Evolutionary conservation across 306 rosid species (phyloP).

Genomic region (Glycyrrhiza uralensis): DNA sequence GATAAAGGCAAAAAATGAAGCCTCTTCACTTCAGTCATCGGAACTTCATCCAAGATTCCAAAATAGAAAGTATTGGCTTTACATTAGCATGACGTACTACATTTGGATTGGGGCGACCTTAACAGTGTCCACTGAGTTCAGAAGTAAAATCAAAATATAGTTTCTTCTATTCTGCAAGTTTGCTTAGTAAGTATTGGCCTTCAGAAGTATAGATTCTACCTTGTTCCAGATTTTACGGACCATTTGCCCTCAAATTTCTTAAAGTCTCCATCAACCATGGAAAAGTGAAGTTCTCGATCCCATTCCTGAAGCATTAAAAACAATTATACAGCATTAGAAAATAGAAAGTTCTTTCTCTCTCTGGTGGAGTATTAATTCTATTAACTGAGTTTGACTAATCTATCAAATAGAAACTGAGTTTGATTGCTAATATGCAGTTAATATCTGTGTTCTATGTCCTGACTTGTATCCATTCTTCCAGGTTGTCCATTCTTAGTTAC

Average conservation of each 20-base stretch:
- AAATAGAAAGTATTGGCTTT: not conserved
- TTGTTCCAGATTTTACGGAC: slow-evolving; percentile 72
- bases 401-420: too few species aligned
- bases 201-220: slow-evolving; percentile 43
- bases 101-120: not conserved
- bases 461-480: not conserved
- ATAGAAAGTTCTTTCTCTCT: slow-evolving; percentile 1
- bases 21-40: not conserved
- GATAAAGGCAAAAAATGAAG: slow-evolving; percentile 2
- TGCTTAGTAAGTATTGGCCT: slow-evolving; percentile 2
- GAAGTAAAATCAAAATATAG: slow-evolving; percentile 12
- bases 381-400: not conserved
- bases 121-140: not conserved
- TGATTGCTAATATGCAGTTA: too few species aligned
- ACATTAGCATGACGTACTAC: not conserved
- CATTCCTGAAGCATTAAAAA: slow-evolving; percentile 49
- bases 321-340: not conserved
- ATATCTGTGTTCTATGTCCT: not conserved
- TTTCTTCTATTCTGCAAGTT: not conserved
- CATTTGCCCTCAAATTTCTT: slow-evolving; percentile 97
- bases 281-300: slow-evolving; percentile 82
- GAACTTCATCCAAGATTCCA: not conserved
- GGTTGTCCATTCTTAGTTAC: not conserved
- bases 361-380: not conserved
- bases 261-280: slow-evolving; percentile 98